Base-by-base conservation (phyloP, 192 early-diverging fungal genomes). In the Rhizophlyctis rosea region DNA sequence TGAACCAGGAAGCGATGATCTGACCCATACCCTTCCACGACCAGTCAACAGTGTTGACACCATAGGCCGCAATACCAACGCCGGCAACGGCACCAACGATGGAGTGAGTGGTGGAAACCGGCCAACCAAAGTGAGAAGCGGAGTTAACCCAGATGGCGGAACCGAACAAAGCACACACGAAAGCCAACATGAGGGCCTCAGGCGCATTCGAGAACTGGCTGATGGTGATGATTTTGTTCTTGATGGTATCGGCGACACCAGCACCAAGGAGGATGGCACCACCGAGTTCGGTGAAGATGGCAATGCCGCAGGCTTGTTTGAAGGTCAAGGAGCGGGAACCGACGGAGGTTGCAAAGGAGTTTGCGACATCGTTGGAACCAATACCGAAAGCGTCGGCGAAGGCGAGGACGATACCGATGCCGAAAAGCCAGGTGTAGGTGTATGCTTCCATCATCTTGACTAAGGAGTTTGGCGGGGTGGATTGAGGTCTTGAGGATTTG, bases 301-400 rank as follows among this genome's bases (percentile, higher is more conserved):
- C 92, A 64, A 93, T 88, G 29, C 80, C 67, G 59, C 79, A 79
- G 9, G 90, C 92, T 57, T 91, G 89, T 29, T 69, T 66, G 33
- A 93, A 64, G 14, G 85, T 88, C 23, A 94, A 67, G 14, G 92
- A 88, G 16, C 87, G 84, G 2, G 92, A 91, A 28, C 88, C 87
- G 56, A 93, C 88, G 28, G 90, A 91, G 31, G 88, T 90, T 28
- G 91, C 87, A 62, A 94, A 94, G 3, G 88, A 84, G 71, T 94
- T 94, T 68, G 92, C 89, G 29, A 94, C 90, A 76, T 93, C 91
- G 69, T 93, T 93, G 33, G 91, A 88, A 61, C 74, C 73, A 62
- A 92, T 89, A 34, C 88, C 86, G 57, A 78, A 89, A 30, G 88
- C 88, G 61, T 91, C 88, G 23, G 72, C 31, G 47, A 90, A 86